Conservation (phyloP, 371 early-diverging fungal species). For the Actinomortierella ambigua region DNA sequence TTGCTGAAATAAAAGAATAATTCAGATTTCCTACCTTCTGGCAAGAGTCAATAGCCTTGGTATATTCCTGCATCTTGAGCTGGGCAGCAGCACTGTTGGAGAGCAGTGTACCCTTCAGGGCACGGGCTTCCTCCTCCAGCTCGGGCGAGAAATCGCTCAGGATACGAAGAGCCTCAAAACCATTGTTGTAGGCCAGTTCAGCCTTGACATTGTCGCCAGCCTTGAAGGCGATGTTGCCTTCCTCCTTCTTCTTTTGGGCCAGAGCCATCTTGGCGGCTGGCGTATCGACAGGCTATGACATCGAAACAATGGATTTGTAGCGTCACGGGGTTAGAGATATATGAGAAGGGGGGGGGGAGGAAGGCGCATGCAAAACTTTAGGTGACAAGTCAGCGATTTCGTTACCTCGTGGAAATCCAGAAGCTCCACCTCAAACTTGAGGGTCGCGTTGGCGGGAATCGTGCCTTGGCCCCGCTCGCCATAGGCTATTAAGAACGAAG, state of each 20-base stretch:
- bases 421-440: slow-evolving; percentile 61
- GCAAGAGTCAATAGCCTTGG: slow-evolving; percentile 35
- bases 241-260: slow-evolving; percentile 58
- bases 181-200: slow-evolving; percentile 36
- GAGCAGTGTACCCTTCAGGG: slow-evolving; percentile 22
- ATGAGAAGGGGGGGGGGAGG: background rate
- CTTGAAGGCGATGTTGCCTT: slow-evolving; percentile 60
- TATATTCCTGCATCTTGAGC: slow-evolving; percentile 39
- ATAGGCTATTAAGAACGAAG: slow-evolving; percentile 50
- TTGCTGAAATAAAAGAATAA: too few species aligned
- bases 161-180: slow-evolving; percentile 27
- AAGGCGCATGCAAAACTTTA: too few species aligned
- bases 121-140: slow-evolving; percentile 23
- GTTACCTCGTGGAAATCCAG: slow-evolving; percentile 57
- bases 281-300: slow-evolving; percentile 35
- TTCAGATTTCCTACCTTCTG: too few species aligned
- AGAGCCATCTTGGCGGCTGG: slow-evolving; percentile 40
- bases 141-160: slow-evolving; percentile 24
- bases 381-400: too few species aligned
- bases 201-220: slow-evolving; percentile 37
- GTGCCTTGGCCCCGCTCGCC: slow-evolving; percentile 59
- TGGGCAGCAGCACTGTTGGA: slow-evolving; percentile 43
- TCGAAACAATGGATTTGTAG: background rate
- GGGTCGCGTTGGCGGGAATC: slow-evolving; percentile 57
- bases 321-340: background rate